Evolutionary conservation across 2,329 filamentous ascomycete species (phyloP), one percentile per base, ranked within the genome.

Genomic region (Pyricularia sp.): DNA sequence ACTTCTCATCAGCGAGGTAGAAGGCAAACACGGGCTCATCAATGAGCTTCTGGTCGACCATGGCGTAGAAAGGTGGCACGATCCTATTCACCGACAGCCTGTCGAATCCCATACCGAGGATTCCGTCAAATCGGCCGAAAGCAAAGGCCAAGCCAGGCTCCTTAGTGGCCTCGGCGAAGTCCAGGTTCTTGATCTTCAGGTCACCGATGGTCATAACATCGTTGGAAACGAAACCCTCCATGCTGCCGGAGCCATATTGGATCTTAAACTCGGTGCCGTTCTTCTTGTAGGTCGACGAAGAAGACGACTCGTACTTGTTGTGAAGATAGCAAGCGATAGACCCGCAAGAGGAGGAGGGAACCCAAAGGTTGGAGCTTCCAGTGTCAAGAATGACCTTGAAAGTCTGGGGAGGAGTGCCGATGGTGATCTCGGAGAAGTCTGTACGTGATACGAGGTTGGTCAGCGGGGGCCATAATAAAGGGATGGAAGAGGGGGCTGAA

Each of bases 381-480:
- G 94, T 99, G 78, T 99, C 94, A 69, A 99, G 88, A 69, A 99
- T 89, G 70, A 99, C 96, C 85, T 99, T 99, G 87, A 99, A 99
- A 71, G 80, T 84, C 81, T 99, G 94, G 40, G 94, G 88, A 69
- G 94, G 94, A 62, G 88, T 93, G 69, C 94, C 94, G 76, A 99
- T 86, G 71, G 86, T 84, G 76, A 99, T 97, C 78, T 97, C 92
- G 70, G 93, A 96, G 86, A 96, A 99, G 83, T 99, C 93, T 96
- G 67, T 1, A 8, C 9, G 7, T n/a, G 64, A 63, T 63, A 49
- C 26, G 62, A 13, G 24, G 6, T 63, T 53, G 49, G 68, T 66
- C 26, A 65, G 62, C 13, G 5, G 2, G 3, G n/a, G 35, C 31
- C 16, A 49, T n/a, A 40, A 24, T 4, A 28, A 6, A 33, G 30